Conservation (phyloP, 1,139 yeast genomes). For the Zygosaccharomyces pseudobailii region DNA sequence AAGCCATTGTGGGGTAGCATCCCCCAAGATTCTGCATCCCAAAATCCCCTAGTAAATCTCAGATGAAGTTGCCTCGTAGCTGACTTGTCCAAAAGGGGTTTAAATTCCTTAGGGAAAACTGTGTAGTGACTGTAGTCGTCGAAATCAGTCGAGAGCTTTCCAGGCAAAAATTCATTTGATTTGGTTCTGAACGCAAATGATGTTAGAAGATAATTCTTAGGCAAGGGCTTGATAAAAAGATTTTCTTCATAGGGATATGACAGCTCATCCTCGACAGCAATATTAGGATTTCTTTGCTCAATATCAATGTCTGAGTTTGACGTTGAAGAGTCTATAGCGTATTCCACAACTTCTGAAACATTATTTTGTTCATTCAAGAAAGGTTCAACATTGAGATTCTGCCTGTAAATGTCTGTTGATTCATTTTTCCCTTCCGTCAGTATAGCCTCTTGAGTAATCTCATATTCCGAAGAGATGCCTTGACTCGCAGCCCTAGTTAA, state of each 20-base stretch:
- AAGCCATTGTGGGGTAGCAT: slow-evolving; percentile 67
- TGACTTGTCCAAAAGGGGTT: slow-evolving; percentile 67
- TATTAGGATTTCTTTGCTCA: not conserved
- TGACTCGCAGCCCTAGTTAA: not conserved
- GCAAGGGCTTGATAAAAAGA: slow-evolving; percentile 60
- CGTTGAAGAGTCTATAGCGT: not conserved
- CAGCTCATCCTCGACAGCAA: slow-evolving; percentile 6
- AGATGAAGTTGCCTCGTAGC: slow-evolving; percentile 72
- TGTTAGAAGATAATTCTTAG: slow-evolving; percentile 61
- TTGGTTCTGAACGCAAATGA: slow-evolving; percentile 54
- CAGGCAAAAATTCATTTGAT: slow-evolving; percentile 43
- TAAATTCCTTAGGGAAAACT: slow-evolving; percentile 74
- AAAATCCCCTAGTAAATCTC: slow-evolving; percentile 90
- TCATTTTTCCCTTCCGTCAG: not conserved
- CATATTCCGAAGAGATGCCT: not conserved
- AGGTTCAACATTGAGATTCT: not conserved
- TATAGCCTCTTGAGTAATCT: slow-evolving; percentile 7
- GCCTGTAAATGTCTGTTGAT: not conserved
- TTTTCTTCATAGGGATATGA: slow-evolving; percentile 52
- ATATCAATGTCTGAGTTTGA: not conserved
- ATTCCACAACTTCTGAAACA: not conserved
- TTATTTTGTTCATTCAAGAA: not conserved
- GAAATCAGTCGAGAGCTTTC: slow-evolving; percentile 22
- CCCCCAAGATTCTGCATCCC: slow-evolving; percentile 93
- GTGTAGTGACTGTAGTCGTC: slow-evolving; percentile 51